Base-by-base conservation (phyloP, 768 basidiomycete genomes). In the Collybia sp. region DNA sequence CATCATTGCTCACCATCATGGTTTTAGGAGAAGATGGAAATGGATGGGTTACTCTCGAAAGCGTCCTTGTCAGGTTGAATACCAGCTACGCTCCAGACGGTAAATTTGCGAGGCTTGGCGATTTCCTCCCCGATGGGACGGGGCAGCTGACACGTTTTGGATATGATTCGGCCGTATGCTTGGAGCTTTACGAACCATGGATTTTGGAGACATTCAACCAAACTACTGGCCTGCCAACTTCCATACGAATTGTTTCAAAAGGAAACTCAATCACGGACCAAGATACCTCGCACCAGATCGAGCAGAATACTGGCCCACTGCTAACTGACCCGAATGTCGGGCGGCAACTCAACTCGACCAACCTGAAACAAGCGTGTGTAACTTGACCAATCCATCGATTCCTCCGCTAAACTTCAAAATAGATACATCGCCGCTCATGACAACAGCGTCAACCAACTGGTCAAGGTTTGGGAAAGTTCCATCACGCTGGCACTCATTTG, bases 121-220 rank as follows among this genome's bases (percentile, higher is more conserved):
- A 54, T 2, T 48, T 47, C 18, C 19, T 58, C 3, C 59, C 57
- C 6, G 61, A 64, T 42, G 43, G 31, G 15, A 43, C 55, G 13
- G 66, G 68, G 10, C 53, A 53, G 18, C 45, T 54, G 9, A 66
- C 65, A 3, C 61, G 47, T 47, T 61, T 73, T 25, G 72, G 71
- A 2, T 67, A 63, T 30, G 72, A 73, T 42, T 64, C 67, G 9
- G 66, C 60, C 1, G 60, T 70, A 18, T 73, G 71, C 44, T 46
- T 71, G 6, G 60, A 70, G 49, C 45, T 69, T 1, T 68, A 70
- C 30, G 70, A 73, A 42, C 70, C 70, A 1, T 73, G 67, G 64
- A 51, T 73, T 13, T 46, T 72, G 5, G 68, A 71, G 36, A 57
- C 63, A 4, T 68, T 62, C 44, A 69, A 70, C 40, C 58, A 57